Evolutionary conservation across 2,329 filamentous ascomycete genomes (phyloP), one percentile per base, ranked within the genome.

Genomic region (Rasamsonia emersonii): DNA sequence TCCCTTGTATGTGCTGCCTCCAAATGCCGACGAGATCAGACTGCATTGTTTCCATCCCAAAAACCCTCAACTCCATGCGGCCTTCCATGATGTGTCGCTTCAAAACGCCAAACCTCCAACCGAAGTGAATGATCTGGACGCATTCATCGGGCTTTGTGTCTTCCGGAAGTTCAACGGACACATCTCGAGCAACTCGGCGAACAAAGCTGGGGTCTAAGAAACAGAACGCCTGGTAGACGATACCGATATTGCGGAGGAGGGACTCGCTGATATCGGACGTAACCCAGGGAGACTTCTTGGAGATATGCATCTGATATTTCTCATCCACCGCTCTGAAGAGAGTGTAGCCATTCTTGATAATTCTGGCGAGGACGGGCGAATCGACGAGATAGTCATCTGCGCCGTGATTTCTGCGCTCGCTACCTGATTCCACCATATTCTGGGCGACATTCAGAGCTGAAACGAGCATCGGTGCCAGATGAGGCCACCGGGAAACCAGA

Each of bases 41-140:
- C 42, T 83, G 82, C 73, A 95, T 80, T 13, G 65, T 67, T n/a
- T 76, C 73, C 30, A 89, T 78, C 13, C 85, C 86, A 52, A 76
- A 71, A 9, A 93, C 82, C 21, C 89, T 79, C 21, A 95, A 67
- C 50, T 93, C 85, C 86, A 96, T 94, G 48, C 89, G 84, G 20
- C 83, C 80, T 36, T 84, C 89, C 48, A 73, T 77, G 32, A 95
- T 79, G 43, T 89, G 77, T 43, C 75, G 80, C 45, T 75, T 76
- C 31, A 83, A 64, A 2, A 80, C 64, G 25, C 67, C 65, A 45
- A 94, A 77, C 30, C 76, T 79, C 79, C 83, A 93, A 18, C 61
- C 65, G 46, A 71, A 61, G 50, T 48, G 42, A 20, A 65, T 47
- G 9, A 65, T 56, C 15, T 44, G 42, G 4, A 56, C 41, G 14